These are phyloP conservation scores for Plasmodium coatneyi DNA, from an alignment of 169 alveolate genomes.

Conservation along the genomic window DNA sequence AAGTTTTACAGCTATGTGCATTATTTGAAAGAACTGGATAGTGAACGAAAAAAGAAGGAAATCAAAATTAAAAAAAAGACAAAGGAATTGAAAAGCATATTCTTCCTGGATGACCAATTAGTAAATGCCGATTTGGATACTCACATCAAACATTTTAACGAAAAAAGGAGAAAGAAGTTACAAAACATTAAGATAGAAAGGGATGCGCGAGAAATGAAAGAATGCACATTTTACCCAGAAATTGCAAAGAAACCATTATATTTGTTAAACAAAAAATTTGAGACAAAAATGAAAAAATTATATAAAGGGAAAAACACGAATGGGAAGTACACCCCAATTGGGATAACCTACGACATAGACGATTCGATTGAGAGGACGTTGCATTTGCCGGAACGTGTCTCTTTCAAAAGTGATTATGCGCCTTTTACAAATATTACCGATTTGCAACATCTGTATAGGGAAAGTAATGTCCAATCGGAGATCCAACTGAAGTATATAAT, in stretches of 20 bases:
- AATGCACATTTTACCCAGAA: conserved; percentile 64
- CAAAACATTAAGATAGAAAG: conserved; percentile 19
- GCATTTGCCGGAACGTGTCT: conserved; percentile 4
- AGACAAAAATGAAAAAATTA: background rate
- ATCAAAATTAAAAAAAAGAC: conserved; percentile 12
- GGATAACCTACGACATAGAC: conserved; percentile 67
- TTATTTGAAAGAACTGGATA: conserved; percentile 23
- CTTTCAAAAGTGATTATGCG: background rate
- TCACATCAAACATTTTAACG: conserved; percentile 50
- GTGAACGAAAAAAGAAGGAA: conserved; percentile 31
- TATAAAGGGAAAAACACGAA: background rate
- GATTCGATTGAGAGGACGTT: conserved; percentile 64
- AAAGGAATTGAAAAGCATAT: conserved; percentile 40
- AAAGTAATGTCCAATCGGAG: background rate
- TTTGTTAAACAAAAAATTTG: conserved; percentile 36
- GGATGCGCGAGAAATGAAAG: conserved; percentile 64
- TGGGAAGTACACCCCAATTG: conserved; percentile 3
- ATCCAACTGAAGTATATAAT: conserved; percentile 61
- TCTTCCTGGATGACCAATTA: conserved; percentile 23
- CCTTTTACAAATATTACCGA: background rate
- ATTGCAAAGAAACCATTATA: conserved; percentile 19
- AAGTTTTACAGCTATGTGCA: conserved; percentile 59
- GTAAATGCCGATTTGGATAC: conserved; percentile 61
- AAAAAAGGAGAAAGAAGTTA: conserved; percentile 42
- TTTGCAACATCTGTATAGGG: background rate